Conservation (phyloP, 1,139 yeast species). For the Kurtzmaniella quercitrusa region DNA sequence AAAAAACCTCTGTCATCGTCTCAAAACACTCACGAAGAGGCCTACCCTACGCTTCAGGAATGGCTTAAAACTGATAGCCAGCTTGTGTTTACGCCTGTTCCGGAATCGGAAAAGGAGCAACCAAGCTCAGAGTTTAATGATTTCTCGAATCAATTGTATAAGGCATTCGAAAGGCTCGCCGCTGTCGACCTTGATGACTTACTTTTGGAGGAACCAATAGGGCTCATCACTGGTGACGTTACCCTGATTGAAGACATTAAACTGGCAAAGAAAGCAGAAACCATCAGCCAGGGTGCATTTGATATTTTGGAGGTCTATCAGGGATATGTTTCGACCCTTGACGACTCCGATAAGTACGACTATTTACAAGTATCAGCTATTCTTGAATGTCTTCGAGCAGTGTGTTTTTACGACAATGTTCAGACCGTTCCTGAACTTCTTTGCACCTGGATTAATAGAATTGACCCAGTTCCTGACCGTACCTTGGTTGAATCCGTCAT, state of each 20-base stretch:
- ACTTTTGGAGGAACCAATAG: constrained; percentile 28
- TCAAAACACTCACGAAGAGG: constrained; percentile 5
- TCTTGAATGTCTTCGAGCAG: constrained; percentile 54
- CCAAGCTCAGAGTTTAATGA: constrained; percentile 19
- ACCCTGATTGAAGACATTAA: constrained; percentile 14
- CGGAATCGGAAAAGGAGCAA: constrained; percentile 14
- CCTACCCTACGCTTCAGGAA: constrained; percentile 27
- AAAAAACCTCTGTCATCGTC: constrained; percentile 4
- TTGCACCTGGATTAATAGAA: constrained; percentile 62
- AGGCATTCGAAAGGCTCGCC: constrained; percentile 29
- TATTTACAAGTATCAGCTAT: constrained; percentile 44
- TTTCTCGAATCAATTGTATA: constrained; percentile 32
- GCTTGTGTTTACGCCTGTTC: constrained; percentile 32
- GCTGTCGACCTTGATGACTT: constrained; percentile 21
- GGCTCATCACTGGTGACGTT: constrained; percentile 20
- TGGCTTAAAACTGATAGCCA: constrained; percentile 30
- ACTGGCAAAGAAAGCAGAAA: constrained; percentile 10
- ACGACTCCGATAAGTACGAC: constrained; percentile 14
- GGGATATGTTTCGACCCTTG: constrained; percentile 15
- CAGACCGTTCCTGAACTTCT: constrained; percentile 44
- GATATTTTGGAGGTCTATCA: constrained; percentile 22
- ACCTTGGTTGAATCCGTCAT: constrained; percentile 45
- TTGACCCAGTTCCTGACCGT: constrained; percentile 57
- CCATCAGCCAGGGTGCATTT: constrained; percentile 22
- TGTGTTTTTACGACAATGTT: constrained; percentile 41